Percentiles rank a stretch among this genome's conserved stretches.
Conservation (phyloP, 306 rosid genomes). For the Echinosophora koreensis region DNA sequence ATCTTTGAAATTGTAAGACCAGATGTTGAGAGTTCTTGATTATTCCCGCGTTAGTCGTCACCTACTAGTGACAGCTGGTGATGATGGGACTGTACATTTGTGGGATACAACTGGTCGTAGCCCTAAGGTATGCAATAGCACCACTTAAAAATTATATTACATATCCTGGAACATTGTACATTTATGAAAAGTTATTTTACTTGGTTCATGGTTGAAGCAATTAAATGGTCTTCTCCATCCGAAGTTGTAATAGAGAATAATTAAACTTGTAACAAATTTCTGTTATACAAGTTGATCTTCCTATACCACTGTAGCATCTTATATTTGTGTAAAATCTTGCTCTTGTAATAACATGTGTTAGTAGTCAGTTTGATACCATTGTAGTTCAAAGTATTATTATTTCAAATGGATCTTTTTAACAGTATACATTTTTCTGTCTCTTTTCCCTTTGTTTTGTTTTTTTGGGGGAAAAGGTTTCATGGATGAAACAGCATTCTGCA, state of each 20-base stretch:
- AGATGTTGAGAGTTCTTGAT: constrained; percentile 98
- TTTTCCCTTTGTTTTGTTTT: not conserved
- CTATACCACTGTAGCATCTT: too few relatives aligned
- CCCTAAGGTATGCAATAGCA: constrained; percentile 76
- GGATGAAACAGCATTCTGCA: constrained; percentile 99
- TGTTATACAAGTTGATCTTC: not conserved
- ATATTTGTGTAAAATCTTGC: too few relatives aligned
- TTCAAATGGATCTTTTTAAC: constrained; percentile 23
- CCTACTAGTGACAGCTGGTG: constrained; percentile 97
- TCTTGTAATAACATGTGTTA: not conserved
- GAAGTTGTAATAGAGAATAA: constrained; percentile 24
- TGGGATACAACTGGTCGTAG: constrained; percentile 98
- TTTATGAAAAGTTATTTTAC: constrained; percentile 24
- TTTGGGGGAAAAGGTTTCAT: constrained; percentile 65
- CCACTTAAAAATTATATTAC: not conserved
- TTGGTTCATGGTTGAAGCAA: constrained; percentile 12
- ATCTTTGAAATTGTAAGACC: constrained; percentile 83
- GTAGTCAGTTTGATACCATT: constrained; percentile 30
- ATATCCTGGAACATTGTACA: constrained; percentile 11
- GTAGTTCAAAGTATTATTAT: not conserved
- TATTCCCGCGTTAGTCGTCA: constrained; percentile 94
- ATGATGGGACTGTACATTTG: constrained; percentile 92
- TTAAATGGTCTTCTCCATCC: constrained; percentile 31
- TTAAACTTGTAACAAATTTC: constrained; percentile 24
- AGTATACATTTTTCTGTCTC: constrained; percentile 25